Evolutionary conservation across 2,329 filamentous ascomycete genomes (phyloP), one percentile per base, ranked within the genome.

Genomic region (Botryotinia convoluta): DNA sequence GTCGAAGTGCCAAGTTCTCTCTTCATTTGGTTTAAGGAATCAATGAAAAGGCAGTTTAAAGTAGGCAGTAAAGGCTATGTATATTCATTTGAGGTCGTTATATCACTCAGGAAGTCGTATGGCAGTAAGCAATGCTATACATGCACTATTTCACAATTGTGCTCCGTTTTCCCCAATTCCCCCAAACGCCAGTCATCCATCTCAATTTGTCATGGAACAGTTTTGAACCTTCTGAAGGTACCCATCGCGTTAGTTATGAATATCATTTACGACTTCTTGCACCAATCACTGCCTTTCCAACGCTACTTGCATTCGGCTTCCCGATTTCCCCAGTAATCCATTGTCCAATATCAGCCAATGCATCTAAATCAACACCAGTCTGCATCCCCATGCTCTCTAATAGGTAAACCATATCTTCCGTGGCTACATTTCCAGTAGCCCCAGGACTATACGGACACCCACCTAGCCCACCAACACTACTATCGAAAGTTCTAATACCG

Each of bases 371-470:
- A 1, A 96, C 87, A 0, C 93, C 93, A 0, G 93, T 95, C 60
- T 89, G 85, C 83, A 93, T 89, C 0, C 93, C 93, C 72, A 94
- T 81, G 74, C 88, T 92, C 80, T 93, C 90, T 80, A 93, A 83
- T 75, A 92, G 91, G 80, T 95, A 93, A 2, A 96, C 91, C 82
- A 97, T 83, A 80, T 97, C 92, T 83, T 97, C 94, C 0, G 93
- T 95, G 1, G 92, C 90, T 20, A 95, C 92, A 80, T 97, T 97
- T 1, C 94, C 94, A 59, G 93, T 96, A 0, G 93, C 93, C 0
- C 94, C 94, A 0, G 93, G 93, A 75, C 91, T 93, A 80, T 93
- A 97, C 0, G 94, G 94, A 80, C 94, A 97, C 0, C 94, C 94
- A 1, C 94, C 94, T 0, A 97, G 85, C 0, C 94, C 94, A 3